Base-by-base conservation (phyloP, 2,329 filamentous ascomycete genomes). In the Thielaviopsis euricoi region DNA sequence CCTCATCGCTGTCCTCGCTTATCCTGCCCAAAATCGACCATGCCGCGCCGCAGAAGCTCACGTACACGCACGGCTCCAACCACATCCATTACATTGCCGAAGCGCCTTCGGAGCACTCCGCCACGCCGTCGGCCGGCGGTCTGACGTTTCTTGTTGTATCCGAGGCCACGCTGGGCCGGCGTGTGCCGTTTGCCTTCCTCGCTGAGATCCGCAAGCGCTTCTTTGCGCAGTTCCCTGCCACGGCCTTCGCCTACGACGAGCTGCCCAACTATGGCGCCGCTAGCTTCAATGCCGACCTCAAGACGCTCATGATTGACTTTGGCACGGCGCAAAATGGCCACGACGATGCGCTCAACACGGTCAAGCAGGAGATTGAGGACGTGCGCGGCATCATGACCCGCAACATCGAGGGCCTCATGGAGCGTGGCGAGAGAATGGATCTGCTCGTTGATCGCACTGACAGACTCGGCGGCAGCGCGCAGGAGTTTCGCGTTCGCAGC, bases 61-160 rank as follows among this genome's bases (percentile, higher is more conserved):
- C 91, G 57, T 96, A 95, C 74, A 94, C 89, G 48, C 89, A 96
- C 71, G 87, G 89, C 72, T 77, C 84, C 61, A 84, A 94, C 70
- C 89, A 93, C 76, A 93, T 97, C 71, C 91, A 98, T 78, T 96
- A 95, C 76, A 86, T 97, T 67, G 81, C 90, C 66, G 87, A 93
- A 67, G 83, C 89, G 0, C 84, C 89, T 10, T 84, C 83, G 2
- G 80, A 80, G 65, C 80, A 84, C 66, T 74, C 74, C 58, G 67
- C 64, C 65, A 74, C 71, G 65, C 76, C 76, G 54, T 81, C 83
- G 7, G 83, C 87, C 55, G 88, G 88, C 56, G 87, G 89, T 0
- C 80, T 98, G 46, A 95, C 89, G 52, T 98, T 93, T 72, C 81
- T 98, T 53, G 89, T 95, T 60, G 83, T 98, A 62, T 87, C 90